Evolutionary conservation across 345 rosid species (phyloP), one percentile per base, ranked within the genome.

Genomic region (Heritiera fomes): DNA sequence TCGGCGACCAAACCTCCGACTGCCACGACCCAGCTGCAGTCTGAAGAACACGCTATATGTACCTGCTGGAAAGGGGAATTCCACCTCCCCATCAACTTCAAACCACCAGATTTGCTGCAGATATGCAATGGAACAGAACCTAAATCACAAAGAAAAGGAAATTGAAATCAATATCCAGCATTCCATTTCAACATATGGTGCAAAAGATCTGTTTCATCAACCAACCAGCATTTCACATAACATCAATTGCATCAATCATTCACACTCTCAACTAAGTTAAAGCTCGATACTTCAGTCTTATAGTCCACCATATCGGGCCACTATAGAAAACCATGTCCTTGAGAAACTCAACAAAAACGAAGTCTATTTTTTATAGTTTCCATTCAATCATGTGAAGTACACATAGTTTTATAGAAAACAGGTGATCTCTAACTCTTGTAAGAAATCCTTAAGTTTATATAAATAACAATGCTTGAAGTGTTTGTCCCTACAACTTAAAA

Each of bases 91-190:
- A 9, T 87, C 92, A 3, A 91, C 94, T 84, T 96, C 91, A 52
- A 94, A 87, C 99, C 99, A 96, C 99, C 99, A 97, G 70, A 86
- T 93, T 83, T 94, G 99, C 83, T 92, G 98, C 66, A 97, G 90
- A 81, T 93, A 97, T 50, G 98, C 98, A 52, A 94, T 89, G 20
- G 91, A 87, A 8, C 78, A 17, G 71, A 97, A 97, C 73, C 99
- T 97, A 59, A 30, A 67, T 40, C 80, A 83, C 9, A 8, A 79
- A 40, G 60, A 68, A 82, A 80, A 18, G 58, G 15, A 34, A 83
- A 28, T 64, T 18, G 34, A 12, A 20, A 76, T 82, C 75, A 85
- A 61, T 76, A 71, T 30, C 8, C 69, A 8, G 23, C 34, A 17
- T 78, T 66, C 43, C 23, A 28, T 43, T 66, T 75, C 47, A 46